Evolutionary conservation across 1,284 basidiomycete species (phyloP), one percentile per base, ranked within the genome.

Genomic region (Cryptococcus amylolentus): DNA sequence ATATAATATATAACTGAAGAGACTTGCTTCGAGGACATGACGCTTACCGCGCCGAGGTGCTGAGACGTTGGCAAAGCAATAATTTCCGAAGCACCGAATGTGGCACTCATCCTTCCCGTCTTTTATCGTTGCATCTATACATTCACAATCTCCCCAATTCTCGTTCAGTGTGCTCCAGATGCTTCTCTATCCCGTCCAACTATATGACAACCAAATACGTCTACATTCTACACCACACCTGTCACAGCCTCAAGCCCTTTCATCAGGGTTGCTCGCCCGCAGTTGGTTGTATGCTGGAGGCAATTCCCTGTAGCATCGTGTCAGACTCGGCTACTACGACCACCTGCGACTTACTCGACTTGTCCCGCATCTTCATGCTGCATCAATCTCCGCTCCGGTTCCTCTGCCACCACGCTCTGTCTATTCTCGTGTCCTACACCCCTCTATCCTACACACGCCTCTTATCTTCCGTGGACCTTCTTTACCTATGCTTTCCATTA

Each of bases 281-380:
- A 70, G 43, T 46, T 70, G 68, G 52, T 70, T 65, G 44, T 70
- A 70, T 56, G 65, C 43, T 7, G 68, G 68, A n/a, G 68, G 67
- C 20, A 69, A 56, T 44, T 69, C 65, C 31, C 67, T 67, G 37
- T 16, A 23, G 26, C 3, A 6, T 14, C 6, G 5, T 20, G 18
- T 20, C 16, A 47, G 13, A 9, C 4, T 14, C 51, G 31, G 4
- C n/a, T 20, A 23, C 43, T n/a, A n/a, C 18, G 27, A 35, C 48
- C 49, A 41, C 9, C 37, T 14, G 4, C 13, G 4, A 69, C 67
- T 64, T 43, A 67, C 67, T 66, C 64, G 45, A 69, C 54, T 50
- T 61, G 55, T 7, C 65, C 67, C n/a, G 62, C 60, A 60, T 69
- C 68, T 44, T 67, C 61, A 55, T 69, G 68, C 50, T 66, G 64